Evolutionary conservation across 2,329 filamentous ascomycete species (phyloP).

Genomic region (Dactylellina haptotyla): DNA sequence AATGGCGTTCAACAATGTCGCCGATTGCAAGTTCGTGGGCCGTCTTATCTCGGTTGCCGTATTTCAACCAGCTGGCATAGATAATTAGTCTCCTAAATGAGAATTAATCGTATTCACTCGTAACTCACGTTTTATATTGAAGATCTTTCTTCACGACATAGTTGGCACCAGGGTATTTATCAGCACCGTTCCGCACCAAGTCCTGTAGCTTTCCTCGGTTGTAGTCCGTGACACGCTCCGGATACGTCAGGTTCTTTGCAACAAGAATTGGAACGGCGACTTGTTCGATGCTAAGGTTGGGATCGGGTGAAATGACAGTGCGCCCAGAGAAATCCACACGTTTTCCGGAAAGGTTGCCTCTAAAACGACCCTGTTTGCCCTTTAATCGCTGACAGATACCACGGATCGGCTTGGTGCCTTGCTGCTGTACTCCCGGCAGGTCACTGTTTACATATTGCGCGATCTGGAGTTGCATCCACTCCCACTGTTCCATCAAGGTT

Average conservation of each 20-base stretch:
- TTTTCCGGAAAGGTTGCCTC: conserved; percentile 96
- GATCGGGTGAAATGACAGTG: conserved; percentile 97
- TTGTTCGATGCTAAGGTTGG: conserved; percentile 90
- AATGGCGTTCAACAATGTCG: conserved; percentile 90
- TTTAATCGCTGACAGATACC: conserved; percentile 96
- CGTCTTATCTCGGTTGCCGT: conserved; percentile 75
- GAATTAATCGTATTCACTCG: not conserved
- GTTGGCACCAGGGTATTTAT: conserved; percentile 88
- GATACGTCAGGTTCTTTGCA: conserved; percentile 96
- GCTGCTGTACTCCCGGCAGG: conserved; percentile 88
- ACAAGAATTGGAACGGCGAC: conserved; percentile 91
- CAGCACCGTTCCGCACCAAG: conserved; percentile 78
- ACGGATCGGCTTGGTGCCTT: conserved; percentile 85
- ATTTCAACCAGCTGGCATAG: conserved; percentile 70
- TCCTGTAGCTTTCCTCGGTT: conserved; percentile 84
- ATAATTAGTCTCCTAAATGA: not conserved
- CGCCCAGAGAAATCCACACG: conserved; percentile 98
- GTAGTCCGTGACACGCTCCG: conserved; percentile 83
- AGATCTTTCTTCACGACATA: conserved; percentile 77
- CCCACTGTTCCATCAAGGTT: conserved; percentile 98
- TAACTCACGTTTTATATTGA: conserved; percentile 70
- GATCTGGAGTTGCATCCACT: conserved; percentile 92
- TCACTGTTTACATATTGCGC: conserved; percentile 99
- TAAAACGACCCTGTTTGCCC: conserved; percentile 96
- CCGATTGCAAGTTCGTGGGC: conserved; percentile 80